Percentiles rank a stretch among this genome's conserved stretches.
Conservation (phyloP, 371 early-diverging fungal species). For the Apophysomyces ossiformis region DNA sequence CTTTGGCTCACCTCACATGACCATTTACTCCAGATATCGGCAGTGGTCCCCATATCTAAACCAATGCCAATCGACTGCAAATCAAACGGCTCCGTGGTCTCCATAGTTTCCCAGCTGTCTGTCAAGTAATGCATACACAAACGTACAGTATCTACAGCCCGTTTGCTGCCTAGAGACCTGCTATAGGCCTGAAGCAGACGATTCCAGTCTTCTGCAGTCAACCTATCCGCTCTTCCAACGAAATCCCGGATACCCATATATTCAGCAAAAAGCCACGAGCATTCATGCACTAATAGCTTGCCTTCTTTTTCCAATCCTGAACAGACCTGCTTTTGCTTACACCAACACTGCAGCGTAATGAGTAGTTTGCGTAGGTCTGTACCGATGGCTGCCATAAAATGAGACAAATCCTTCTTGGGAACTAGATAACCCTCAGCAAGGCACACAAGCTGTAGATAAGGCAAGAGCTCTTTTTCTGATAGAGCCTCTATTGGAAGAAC, state of each 20-base stretch:
- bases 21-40: neutral
- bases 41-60: neutral
- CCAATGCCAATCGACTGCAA: neutral
- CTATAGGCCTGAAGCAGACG: neutral
- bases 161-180: neutral
- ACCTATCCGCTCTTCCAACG: neutral
- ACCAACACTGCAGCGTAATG: constrained; percentile 33
- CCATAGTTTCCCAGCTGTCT: neutral
- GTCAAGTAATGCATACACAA: constrained; percentile 3
- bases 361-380: constrained; percentile 41
- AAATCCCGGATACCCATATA: constrained; percentile 15
- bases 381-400: constrained; percentile 32
- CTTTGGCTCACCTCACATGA: neutral
- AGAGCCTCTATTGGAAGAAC: constrained; percentile 29
- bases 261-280: constrained; percentile 9
- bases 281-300: constrained; percentile 5
- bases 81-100: neutral
- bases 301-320: neutral
- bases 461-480: constrained; percentile 22
- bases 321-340: constrained; percentile 4
- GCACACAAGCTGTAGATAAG: constrained; percentile 47
- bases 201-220: neutral
- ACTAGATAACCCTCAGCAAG: constrained; percentile 42
- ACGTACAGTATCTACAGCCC: neutral
- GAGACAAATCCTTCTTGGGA: constrained; percentile 31